Percentiles rank a stretch among this genome's conserved stretches.
These are phyloP conservation scores for Phaeosphaeria sp. DNA, from an alignment of 2,329 filamentous ascomycete species.

Conservation along the genomic window DNA sequence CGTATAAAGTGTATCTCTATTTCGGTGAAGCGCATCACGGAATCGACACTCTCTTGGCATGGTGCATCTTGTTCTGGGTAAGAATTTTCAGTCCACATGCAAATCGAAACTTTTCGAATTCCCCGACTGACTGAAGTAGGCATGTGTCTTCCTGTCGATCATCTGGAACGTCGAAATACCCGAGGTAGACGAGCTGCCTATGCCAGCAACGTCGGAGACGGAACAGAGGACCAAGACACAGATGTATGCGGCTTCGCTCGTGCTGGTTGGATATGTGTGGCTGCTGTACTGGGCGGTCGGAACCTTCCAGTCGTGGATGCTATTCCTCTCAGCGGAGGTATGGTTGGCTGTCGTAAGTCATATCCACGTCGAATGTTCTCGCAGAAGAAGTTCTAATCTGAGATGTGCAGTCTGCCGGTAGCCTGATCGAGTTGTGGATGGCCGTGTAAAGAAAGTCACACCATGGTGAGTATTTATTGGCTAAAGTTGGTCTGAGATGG, in stretches of 20 bases:
- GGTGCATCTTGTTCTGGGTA: no score
- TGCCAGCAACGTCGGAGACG: neutral
- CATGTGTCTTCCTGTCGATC: neutral
- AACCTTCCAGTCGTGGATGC: neutral
- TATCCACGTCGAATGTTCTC: neutral
- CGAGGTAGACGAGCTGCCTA: neutral
- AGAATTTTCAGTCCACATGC: no score
- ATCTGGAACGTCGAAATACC: neutral
- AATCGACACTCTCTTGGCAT: no score
- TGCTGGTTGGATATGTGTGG: neutral
- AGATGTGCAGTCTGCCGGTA: neutral
- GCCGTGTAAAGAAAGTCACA: neutral
- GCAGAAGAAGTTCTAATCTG: no score
- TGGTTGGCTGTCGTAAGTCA: neutral
- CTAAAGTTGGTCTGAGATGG: neutral
- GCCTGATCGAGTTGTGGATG: neutral
- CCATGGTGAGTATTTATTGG: no score
- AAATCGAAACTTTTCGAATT: no score
- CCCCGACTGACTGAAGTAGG: no score
- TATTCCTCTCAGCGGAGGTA: neutral
- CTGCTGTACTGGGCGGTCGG: neutral
- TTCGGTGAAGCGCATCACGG: no score
- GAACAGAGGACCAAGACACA: neutral
- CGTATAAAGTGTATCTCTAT: no score
- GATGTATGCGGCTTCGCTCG: neutral